These are phyloP conservation scores for Aspergillus fischeri DNA, from an alignment of 2,329 filamentous ascomycete genomes.

Conservation along the genomic window DNA sequence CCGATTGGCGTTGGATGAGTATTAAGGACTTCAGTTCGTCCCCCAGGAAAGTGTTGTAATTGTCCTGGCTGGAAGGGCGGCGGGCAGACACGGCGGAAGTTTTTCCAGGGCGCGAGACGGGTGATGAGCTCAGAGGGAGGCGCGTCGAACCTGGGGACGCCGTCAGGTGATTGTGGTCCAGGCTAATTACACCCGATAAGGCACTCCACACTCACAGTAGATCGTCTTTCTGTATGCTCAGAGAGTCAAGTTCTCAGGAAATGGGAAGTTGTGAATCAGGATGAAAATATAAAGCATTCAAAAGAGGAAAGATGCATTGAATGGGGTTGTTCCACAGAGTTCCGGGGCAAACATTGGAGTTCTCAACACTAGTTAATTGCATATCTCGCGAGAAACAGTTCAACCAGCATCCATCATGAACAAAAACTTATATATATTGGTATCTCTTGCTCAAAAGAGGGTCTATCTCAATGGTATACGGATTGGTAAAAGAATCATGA, in stretches of 20 bases:
- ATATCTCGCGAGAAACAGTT: slow-evolving; percentile 3
- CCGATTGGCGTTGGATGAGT: background rate
- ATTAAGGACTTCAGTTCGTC: background rate
- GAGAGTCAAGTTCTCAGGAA: background rate
- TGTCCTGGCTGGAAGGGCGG: background rate
- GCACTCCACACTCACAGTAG: background rate
- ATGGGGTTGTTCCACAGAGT: slow-evolving; percentile 1
- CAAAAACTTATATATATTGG: slow-evolving; percentile 36
- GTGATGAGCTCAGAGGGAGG: slow-evolving; percentile 28
- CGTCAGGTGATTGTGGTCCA: slow-evolving; percentile 26
- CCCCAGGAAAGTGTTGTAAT: slow-evolving; percentile 1
- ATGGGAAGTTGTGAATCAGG: slow-evolving; percentile 3
- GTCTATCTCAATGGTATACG: slow-evolving; percentile 36
- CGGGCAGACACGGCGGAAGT: slow-evolving; percentile 14
- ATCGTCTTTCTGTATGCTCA: too few species aligned
- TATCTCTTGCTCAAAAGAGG: slow-evolving; percentile 38
- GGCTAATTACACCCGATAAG: slow-evolving; percentile 13
- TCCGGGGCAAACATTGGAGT: slow-evolving; percentile 1
- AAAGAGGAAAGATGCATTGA: slow-evolving; percentile 4
- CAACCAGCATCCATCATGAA: slow-evolving; percentile 14
- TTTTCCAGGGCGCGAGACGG: slow-evolving; percentile 24
- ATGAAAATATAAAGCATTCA: background rate
- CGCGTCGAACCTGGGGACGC: slow-evolving; percentile 26
- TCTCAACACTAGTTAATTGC: background rate
- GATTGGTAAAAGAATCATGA: slow-evolving; percentile 21